Evolutionary conservation across 495 filamentous ascomycete species (phyloP).

Genomic region (Thermochaetoides thermophila): DNA sequence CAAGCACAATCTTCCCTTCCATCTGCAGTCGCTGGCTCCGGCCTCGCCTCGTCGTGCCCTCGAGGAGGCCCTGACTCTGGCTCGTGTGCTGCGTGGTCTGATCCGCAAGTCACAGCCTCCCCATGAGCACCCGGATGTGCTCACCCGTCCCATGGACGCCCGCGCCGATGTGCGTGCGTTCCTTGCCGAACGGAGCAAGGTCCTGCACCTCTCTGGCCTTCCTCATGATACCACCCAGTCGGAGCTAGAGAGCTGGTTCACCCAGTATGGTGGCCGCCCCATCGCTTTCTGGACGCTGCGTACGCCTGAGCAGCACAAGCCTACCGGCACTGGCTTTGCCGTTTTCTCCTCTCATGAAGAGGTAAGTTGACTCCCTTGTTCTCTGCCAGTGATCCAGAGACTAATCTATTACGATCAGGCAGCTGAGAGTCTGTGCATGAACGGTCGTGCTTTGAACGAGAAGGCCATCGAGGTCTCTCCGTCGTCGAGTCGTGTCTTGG

Average conservation of each 20-base stretch:
- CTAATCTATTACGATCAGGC: constrained; percentile 38
- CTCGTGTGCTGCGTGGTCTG: constrained; percentile 77
- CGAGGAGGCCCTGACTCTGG: constrained; percentile 90
- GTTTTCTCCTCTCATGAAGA: constrained; percentile 99
- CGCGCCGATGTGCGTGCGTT: constrained; percentile 95
- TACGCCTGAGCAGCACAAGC: constrained; percentile 96
- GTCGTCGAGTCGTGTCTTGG: constrained; percentile 85
- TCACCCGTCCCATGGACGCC: constrained; percentile 92
- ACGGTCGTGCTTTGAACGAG: constrained; percentile 91
- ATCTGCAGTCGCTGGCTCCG: constrained; percentile 88
- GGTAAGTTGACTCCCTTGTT: constrained; percentile 40
- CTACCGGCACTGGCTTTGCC: constrained; percentile 90
- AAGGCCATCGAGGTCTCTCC: constrained; percentile 98
- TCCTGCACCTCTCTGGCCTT: constrained; percentile 90
- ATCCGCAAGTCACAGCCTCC: constrained; percentile 91
- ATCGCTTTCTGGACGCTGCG: constrained; percentile 98
- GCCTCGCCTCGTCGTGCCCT: constrained; percentile 94
- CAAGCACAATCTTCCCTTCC: constrained; percentile 96
- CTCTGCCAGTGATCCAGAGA: too few relatives aligned
- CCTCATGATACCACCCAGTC: constrained; percentile 98
- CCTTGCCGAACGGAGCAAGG: constrained; percentile 86
- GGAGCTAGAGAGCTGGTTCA: constrained; percentile 97
- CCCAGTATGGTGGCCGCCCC: constrained; percentile 93
- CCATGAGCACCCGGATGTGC: constrained; percentile 82
- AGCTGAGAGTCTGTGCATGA: constrained; percentile 96